A percentile compares a stretch with the other conserved stretches of the same genome.
phyloP scores from a whole-genome alignment of 116 monocot genomes.

The Trichopus zeylanicus region DNA sequence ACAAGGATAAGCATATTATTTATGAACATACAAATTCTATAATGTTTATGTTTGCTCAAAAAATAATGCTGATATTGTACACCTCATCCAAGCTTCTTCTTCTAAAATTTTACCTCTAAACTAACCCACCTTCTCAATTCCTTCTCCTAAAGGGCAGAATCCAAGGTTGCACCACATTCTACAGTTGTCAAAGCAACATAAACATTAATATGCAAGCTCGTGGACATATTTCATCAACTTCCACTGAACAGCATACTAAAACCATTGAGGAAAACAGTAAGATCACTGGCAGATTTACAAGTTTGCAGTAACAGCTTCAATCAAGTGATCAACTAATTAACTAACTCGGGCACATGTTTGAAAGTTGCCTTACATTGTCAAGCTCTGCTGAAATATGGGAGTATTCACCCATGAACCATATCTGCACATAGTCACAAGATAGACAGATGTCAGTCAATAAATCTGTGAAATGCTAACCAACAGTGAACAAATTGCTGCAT shows the following conservation, averaged over 20 bases:
- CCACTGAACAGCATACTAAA: background rate
- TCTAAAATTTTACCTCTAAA: background rate
- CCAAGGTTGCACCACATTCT: background rate
- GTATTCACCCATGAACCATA: conserved; percentile 94
- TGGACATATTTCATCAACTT: background rate
- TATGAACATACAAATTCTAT: too few relatives aligned
- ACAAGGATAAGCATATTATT: too few relatives aligned
- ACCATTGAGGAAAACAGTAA: background rate
- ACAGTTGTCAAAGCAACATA: background rate
- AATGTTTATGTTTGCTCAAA: too few relatives aligned
- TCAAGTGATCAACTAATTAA: background rate
- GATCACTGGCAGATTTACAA: background rate
- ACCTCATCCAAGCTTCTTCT: too few relatives aligned
- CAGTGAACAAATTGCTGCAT: background rate
- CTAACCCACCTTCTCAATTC: background rate
- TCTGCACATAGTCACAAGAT: conserved; percentile 22
- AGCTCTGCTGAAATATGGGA: conserved; percentile 70
- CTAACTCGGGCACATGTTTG: background rate
- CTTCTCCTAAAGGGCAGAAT: background rate
- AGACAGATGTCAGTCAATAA: background rate
- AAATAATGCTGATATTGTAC: too few relatives aligned
- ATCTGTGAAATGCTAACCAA: background rate
- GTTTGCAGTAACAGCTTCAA: background rate
- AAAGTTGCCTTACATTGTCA: conserved; percentile 47
- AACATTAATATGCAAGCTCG: background rate